Base-by-base conservation (phyloP, 1,284 basidiomycete genomes). In the Chalciporus sp. region DNA sequence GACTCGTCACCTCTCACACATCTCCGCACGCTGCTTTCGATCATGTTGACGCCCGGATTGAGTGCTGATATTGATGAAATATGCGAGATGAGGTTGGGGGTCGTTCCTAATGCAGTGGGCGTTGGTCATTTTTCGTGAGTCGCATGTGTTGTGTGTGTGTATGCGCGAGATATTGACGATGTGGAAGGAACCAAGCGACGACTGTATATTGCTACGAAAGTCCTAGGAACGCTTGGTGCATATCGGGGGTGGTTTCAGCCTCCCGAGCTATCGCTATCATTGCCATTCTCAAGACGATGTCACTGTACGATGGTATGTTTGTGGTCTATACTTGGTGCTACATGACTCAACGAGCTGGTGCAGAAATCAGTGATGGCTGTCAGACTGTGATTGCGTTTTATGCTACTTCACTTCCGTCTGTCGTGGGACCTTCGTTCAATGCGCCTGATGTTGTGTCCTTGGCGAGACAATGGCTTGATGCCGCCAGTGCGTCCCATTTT, bases 361-460 rank as follows among this genome's bases (percentile, higher is more conserved):
- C 28, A 91, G 92, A 89, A 35, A 75, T 82, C 7, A 80, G 85
- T 46, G 80, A 86, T 43, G 76, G 76, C 37, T 85, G 86, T 4
- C 86, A 82, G 50, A 84, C 87, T 3, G 82, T 92, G 12, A 85
- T 89, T 56, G 79, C 86, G 0, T 95, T 90, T 70, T 95, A 93
- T 70, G 78, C 86, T 0, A 80, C 85, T 0, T 85, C 86, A 1
- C 73, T 96, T 27, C 77, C 81, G 0, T 74, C 81, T 20, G 73
- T 74, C 8, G 77, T 90, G 8, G 88, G 89, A 1, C 57, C 73
- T 0, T 66, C 65, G 1, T 94, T 85, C 62, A 74, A 84, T 53
- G 70, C 84, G 6, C 88, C 94, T 0, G 87, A 84, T 55, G 75
- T 96, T 1, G 78, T 84, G 7, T 85, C 83, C 58, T 77, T 96